A percentile compares a stretch with the other conserved stretches of the same genome.
Conservation (phyloP, 495 filamentous ascomycete species). For the Lasiosphaeris hirsuta region DNA sequence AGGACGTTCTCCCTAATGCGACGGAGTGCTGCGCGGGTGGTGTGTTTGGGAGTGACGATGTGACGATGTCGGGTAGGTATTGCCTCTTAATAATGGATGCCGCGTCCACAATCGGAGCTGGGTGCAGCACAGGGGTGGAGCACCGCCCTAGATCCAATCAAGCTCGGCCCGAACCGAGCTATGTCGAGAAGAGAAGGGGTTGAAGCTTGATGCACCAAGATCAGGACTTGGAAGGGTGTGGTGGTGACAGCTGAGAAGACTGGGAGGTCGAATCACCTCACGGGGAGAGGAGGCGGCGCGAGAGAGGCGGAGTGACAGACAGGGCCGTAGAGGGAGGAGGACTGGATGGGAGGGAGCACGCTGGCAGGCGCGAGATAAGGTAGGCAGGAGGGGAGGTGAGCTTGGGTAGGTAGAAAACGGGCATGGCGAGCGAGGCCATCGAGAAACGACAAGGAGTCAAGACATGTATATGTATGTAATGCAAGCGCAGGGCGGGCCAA, state of each 20-base stretch:
- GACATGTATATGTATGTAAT: neutral
- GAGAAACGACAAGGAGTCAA: neutral
- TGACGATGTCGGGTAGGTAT: conserved; percentile 9
- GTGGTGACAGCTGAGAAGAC: conserved; percentile 6
- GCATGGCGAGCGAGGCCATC: conserved; percentile 9
- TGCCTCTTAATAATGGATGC: conserved; percentile 12
- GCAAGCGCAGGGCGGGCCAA: neutral
- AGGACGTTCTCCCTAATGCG: conserved; percentile 1
- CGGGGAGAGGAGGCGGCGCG: neutral
- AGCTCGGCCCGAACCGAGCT: neutral
- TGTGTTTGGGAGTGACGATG: conserved; percentile 1
- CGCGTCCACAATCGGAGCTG: conserved; percentile 10
- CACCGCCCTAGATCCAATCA: conserved; percentile 16
- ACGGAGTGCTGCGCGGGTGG: conserved; percentile 3
- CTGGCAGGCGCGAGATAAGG: neutral
- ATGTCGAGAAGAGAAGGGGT: conserved; percentile 4
- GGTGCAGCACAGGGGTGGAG: conserved; percentile 16
- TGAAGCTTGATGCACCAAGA: neutral
- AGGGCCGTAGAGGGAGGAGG: neutral
- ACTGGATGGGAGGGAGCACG: neutral
- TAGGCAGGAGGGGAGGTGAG: no score
- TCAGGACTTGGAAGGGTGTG: conserved; percentile 5
- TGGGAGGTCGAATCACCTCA: conserved; percentile 13
- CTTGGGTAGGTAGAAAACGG: no score
- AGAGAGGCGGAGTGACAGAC: no score